These are phyloP conservation scores for Fusarium graminum DNA, from an alignment of 2,329 filamentous ascomycete species.

Conservation along the genomic window DNA sequence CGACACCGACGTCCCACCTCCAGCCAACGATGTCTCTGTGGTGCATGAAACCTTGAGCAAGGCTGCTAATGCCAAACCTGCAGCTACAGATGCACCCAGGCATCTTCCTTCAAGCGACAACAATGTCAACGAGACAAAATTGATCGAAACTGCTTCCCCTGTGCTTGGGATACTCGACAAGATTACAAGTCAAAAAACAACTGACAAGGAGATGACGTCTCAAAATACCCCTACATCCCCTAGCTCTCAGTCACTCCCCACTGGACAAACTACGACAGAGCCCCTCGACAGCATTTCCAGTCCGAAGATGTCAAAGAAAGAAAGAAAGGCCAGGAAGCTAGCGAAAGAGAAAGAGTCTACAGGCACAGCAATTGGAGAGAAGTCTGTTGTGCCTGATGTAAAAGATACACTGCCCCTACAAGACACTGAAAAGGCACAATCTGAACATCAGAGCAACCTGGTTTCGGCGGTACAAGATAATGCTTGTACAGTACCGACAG, in stretches of 20 bases:
- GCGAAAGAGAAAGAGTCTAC: constrained; percentile 36
- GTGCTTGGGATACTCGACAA: neutral
- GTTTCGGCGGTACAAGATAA: neutral
- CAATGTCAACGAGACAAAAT: neutral
- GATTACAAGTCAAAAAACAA: neutral
- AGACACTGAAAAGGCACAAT: constrained; percentile 8
- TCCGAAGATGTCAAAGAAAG: constrained; percentile 51
- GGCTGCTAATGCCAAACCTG: constrained; percentile 1
- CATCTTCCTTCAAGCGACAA: neutral
- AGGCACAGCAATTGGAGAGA: constrained; percentile 9
- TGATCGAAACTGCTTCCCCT: neutral
- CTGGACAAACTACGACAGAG: neutral
- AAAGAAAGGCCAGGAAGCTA: constrained; percentile 55
- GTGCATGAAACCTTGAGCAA: neutral
- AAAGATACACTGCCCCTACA: constrained; percentile 1
- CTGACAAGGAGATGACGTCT: neutral
- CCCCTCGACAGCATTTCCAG: neutral
- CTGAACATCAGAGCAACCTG: constrained; percentile 3
- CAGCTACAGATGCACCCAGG: neutral
- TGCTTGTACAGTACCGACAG: neutral
- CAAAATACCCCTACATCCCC: neutral
- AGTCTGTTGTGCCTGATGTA: constrained; percentile 1
- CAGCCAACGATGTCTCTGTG: neutral
- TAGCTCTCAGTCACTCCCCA: neutral
- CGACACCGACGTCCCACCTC: constrained; percentile 1